These are phyloP conservation scores for Rhododendron henanense DNA, from an alignment of 148 eudicot genomes.

Conservation along the genomic window DNA sequence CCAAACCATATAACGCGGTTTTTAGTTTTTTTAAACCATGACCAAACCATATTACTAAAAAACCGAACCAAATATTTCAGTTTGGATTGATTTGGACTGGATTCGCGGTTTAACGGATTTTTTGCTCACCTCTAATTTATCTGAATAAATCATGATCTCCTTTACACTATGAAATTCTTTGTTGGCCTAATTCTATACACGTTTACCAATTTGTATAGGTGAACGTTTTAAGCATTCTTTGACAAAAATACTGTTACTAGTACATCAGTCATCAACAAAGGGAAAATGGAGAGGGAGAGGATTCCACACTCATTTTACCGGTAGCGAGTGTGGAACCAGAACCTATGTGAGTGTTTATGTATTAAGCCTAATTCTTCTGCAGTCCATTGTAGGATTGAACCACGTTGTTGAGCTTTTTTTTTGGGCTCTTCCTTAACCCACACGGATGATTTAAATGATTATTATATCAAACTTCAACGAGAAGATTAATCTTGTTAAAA, in stretches of 20 bases:
- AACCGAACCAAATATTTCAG: too few species aligned
- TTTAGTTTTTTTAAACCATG: too few species aligned
- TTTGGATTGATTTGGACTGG: too few species aligned
- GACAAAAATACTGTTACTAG: not conserved
- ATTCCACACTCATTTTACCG: not conserved
- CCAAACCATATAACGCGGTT: too few species aligned
- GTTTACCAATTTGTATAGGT: not conserved
- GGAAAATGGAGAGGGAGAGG: not conserved
- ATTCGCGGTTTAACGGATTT: too few species aligned
- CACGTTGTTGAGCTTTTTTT: not conserved
- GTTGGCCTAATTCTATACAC: not conserved
- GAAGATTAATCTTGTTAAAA: not conserved
- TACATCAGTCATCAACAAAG: not conserved
- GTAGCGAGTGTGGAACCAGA: not conserved
- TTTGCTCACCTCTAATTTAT: too few species aligned
- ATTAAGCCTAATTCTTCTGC: not conserved
- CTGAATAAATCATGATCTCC: not conserved
- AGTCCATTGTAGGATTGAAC: not conserved
- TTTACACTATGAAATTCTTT: too few species aligned
- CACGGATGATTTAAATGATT: not conserved
- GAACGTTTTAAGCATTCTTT: not conserved
- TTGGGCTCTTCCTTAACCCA: not conserved
- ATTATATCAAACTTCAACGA: not conserved
- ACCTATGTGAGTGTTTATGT: not conserved
- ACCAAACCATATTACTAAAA: too few species aligned